Percentiles rank a stretch among this genome's conserved stretches.
Evolutionary conservation across 2,329 filamentous ascomycete genomes (phyloP).

Genomic region (Diaporthe capsici): DNA sequence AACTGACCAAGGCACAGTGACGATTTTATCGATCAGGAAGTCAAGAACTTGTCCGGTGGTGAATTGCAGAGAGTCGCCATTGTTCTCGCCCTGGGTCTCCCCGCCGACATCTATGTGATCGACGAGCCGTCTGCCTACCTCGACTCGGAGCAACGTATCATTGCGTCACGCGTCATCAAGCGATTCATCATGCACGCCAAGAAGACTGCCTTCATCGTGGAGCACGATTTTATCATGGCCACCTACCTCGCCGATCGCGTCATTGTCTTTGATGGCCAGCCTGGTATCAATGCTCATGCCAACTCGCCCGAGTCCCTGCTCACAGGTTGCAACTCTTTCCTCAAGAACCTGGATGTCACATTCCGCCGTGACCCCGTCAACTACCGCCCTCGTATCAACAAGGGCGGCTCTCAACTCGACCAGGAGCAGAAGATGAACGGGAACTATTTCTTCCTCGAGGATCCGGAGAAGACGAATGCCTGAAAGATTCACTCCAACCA

Average conservation of each 20-base stretch:
- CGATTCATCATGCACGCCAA: constrained; percentile 99
- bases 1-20: constrained; percentile 60
- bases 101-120: constrained; percentile 98
- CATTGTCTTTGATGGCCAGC: constrained; percentile 97
- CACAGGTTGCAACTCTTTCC: constrained; percentile 95
- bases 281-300: constrained; percentile 88
- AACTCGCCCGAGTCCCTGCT: constrained; percentile 93
- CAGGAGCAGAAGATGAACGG: constrained; percentile 95
- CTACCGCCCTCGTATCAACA: constrained; percentile 98
- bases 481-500: constrained; percentile 72
- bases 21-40: constrained; percentile 99
- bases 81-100: constrained; percentile 93
- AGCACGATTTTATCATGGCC: constrained; percentile 99
- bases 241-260: constrained; percentile 82
- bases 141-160: constrained; percentile 98
- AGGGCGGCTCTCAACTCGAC: constrained; percentile 93
- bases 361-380: constrained; percentile 98
- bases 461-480: constrained; percentile 69
- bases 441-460: constrained; percentile 99
- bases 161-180: constrained; percentile 98
- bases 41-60: constrained; percentile 98
- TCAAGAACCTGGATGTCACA: constrained; percentile 97
- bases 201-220: constrained; percentile 99
- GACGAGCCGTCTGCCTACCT: constrained; percentile 98
- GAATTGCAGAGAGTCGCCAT: constrained; percentile 99